Conservation (phyloP, 148 eudicot genomes). For the Polygonum aviculare region DNA sequence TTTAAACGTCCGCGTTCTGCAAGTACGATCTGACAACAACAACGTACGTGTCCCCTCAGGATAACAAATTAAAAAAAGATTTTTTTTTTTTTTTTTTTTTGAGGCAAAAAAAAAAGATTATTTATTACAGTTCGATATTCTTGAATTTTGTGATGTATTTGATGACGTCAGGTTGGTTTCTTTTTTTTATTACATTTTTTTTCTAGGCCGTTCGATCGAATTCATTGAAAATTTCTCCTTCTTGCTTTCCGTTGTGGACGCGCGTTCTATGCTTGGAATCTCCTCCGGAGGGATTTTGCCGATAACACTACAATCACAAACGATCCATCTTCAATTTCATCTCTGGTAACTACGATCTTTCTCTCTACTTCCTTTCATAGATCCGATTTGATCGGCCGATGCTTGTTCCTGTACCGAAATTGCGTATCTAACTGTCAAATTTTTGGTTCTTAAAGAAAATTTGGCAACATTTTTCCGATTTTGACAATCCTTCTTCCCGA, state of each 20-base stretch:
- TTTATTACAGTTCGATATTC: too few relatives aligned
- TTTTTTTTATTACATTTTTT: background rate
- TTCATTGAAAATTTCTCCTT: background rate
- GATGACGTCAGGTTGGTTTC: background rate
- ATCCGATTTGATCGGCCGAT: slow-evolving; percentile 2
- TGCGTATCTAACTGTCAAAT: background rate
- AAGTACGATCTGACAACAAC: too few relatives aligned
- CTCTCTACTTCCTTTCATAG: background rate
- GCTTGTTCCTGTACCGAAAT: background rate
- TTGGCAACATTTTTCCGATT: background rate
- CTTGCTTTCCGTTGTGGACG: background rate
- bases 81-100: too few relatives aligned
- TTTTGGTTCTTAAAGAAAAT: background rate
- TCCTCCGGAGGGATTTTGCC: background rate
- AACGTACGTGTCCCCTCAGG: too few relatives aligned
- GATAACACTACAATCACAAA: background rate
- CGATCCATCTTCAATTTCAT: background rate
- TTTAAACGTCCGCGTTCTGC: too few relatives aligned
- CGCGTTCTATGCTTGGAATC: background rate
- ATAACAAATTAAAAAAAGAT: too few relatives aligned
- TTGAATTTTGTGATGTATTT: background rate
- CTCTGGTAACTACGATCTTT: background rate
- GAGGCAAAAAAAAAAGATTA: too few relatives aligned
- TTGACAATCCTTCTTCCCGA: background rate
- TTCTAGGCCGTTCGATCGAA: background rate